phyloP scores from a whole-genome alignment of 768 basidiomycete species.

The Neoboletus subvelutipes region DNA sequence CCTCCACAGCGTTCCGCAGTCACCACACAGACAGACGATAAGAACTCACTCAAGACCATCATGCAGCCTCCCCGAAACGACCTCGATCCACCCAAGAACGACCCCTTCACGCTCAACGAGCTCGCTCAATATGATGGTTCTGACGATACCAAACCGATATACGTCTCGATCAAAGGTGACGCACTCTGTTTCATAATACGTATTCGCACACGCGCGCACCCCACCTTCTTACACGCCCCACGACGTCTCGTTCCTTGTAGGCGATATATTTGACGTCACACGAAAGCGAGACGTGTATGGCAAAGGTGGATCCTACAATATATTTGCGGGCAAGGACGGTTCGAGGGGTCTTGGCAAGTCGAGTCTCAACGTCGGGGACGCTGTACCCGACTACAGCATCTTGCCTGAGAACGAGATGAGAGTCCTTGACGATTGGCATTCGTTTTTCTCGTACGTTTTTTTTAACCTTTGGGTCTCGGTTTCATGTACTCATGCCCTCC shows the following conservation, averaged over 20 bases:
- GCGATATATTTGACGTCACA: slow-evolving; percentile 88
- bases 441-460: slow-evolving; percentile 76
- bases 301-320: slow-evolving; percentile 67
- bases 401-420: slow-evolving; percentile 72
- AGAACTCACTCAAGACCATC: slow-evolving; percentile 50
- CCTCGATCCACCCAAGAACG: slow-evolving; percentile 70
- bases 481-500: background rate
- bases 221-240: background rate
- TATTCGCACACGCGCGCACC: background rate
- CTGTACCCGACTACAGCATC: slow-evolving; percentile 79
- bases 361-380: slow-evolving; percentile 82
- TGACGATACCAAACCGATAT: slow-evolving; percentile 67
- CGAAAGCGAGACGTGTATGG: slow-evolving; percentile 89
- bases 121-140: slow-evolving; percentile 73
- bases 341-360: slow-evolving; percentile 88
- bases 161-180: slow-evolving; percentile 91
- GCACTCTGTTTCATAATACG: slow-evolving; percentile 36
- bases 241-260: background rate
- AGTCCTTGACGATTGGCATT: slow-evolving; percentile 85
- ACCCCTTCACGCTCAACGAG: slow-evolving; percentile 70
- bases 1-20: slow-evolving; percentile 8
- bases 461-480: background rate
- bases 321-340: slow-evolving; percentile 95
- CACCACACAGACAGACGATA: slow-evolving; percentile 21
- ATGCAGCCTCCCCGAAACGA: slow-evolving; percentile 68